These are phyloP conservation scores for Nymphaea colorata DNA, from an alignment of 164 flowering plant genomes.

Conservation along the genomic window DNA sequence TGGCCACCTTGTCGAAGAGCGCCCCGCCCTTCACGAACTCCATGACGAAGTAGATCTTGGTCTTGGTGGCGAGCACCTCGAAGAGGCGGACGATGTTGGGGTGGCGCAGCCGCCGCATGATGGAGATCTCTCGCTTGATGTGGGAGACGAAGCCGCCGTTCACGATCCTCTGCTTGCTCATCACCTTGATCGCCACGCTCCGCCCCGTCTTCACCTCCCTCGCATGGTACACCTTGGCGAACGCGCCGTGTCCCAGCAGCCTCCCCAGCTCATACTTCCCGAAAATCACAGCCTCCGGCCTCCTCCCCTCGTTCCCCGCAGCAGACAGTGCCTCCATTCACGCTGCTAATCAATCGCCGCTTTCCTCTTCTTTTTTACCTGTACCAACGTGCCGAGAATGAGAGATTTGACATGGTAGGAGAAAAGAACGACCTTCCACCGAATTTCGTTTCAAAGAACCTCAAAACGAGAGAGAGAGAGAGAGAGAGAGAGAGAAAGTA, in stretches of 20 bases:
- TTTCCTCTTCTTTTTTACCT: no score
- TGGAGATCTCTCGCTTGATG: conserved; percentile 44
- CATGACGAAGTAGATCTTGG: conserved; percentile 67
- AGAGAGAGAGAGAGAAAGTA: no score
- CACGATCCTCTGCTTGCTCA: conserved; percentile 37
- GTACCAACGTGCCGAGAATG: no score
- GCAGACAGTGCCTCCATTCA: no score
- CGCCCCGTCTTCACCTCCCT: conserved; percentile 29
- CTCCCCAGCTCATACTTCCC: conserved; percentile 55
- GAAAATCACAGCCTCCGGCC: conserved; percentile 9
- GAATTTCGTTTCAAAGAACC: no score
- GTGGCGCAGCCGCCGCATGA: conserved; percentile 58
- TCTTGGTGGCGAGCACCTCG: conserved; percentile 62
- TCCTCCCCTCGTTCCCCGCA: neutral
- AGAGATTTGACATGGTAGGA: no score
- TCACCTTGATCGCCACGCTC: conserved; percentile 61
- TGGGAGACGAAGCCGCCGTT: conserved; percentile 20
- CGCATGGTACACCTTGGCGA: conserved; percentile 69
- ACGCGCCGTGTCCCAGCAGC: conserved; percentile 61
- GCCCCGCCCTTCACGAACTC: conserved; percentile 68
- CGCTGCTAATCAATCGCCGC: no score
- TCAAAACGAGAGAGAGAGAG: no score
- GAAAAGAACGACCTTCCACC: no score
- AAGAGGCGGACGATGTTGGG: conserved; percentile 41
- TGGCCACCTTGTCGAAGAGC: conserved; percentile 43